Percentiles rank a stretch among this genome's conserved stretches.
These are phyloP conservation scores for Noccaea bulbosa DNA, from an alignment of 345 rosid genomes.

Conservation along the genomic window DNA sequence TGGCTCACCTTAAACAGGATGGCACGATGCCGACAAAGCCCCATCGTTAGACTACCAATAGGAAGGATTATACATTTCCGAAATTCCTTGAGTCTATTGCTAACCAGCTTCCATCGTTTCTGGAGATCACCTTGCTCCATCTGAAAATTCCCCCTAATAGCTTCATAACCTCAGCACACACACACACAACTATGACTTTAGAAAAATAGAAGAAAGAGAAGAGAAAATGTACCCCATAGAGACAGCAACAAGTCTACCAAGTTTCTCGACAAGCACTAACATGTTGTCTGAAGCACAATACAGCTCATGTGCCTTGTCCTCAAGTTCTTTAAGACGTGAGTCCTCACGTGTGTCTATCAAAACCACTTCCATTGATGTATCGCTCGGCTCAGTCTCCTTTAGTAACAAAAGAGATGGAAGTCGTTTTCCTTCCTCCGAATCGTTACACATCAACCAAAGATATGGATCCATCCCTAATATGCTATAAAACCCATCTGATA, in stretches of 20 bases:
- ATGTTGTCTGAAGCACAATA: constrained; percentile 73
- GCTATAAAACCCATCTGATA: constrained; percentile 90
- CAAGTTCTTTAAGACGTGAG: constrained; percentile 75
- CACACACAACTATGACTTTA: background rate
- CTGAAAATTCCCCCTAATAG: constrained; percentile 73
- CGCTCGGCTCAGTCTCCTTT: constrained; percentile 65
- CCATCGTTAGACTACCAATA: constrained; percentile 79
- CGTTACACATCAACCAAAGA: constrained; percentile 94
- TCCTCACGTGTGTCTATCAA: constrained; percentile 76
- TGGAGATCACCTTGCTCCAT: constrained; percentile 85
- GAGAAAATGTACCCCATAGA: constrained; percentile 75
- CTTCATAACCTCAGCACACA: constrained; percentile 39
- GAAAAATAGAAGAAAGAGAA: background rate
- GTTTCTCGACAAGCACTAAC: constrained; percentile 72
- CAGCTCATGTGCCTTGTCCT: constrained; percentile 85
- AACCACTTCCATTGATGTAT: constrained; percentile 84
- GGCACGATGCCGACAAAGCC: constrained; percentile 97
- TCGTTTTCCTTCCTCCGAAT: constrained; percentile 61
- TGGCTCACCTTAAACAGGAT: constrained; percentile 81
- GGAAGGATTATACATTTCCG: constrained; percentile 83
- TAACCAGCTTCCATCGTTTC: constrained; percentile 74
- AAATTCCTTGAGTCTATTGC: constrained; percentile 68
- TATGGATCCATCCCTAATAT: constrained; percentile 93
- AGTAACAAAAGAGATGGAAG: constrained; percentile 78
- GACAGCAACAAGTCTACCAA: constrained; percentile 85